A percentile compares a stretch with the other conserved stretches of the same genome.
phyloP scores from a whole-genome alignment of 1,284 basidiomycete species.

The Jaminaea rosea region DNA sequence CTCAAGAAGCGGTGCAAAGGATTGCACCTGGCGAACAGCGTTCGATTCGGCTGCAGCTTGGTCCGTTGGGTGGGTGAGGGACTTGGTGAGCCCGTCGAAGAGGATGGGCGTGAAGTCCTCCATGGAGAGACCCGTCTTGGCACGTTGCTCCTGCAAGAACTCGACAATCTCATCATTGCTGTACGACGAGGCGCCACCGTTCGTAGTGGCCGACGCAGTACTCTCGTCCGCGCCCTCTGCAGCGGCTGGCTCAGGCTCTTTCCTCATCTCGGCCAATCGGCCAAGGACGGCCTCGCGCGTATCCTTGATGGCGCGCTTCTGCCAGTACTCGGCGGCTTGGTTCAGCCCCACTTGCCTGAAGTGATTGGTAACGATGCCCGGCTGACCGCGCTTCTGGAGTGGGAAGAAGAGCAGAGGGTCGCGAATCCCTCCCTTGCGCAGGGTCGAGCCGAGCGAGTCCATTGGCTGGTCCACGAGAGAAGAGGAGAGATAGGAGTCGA shows the following conservation, averaged over 20 bases:
- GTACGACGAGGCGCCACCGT: too few relatives aligned
- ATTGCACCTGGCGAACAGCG: slow-evolving; percentile 71
- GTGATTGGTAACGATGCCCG: slow-evolving; percentile 65
- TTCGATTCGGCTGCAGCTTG: too few relatives aligned
- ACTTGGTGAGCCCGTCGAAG: slow-evolving; percentile 79
- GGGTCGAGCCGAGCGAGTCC: slow-evolving; percentile 49
- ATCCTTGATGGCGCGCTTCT: slow-evolving; percentile 12
- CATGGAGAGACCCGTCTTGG: slow-evolving; percentile 2
- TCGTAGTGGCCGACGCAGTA: too few relatives aligned
- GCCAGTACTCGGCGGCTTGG: slow-evolving; percentile 58
- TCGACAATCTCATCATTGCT: slow-evolving; percentile 15
- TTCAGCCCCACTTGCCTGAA: slow-evolving; percentile 70
- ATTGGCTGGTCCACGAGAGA: slow-evolving; percentile 72
- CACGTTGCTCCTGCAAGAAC: slow-evolving; percentile 14
- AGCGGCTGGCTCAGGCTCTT: slow-evolving; percentile 58
- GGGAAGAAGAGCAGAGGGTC: slow-evolving; percentile 83
- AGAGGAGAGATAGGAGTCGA: slow-evolving; percentile 70
- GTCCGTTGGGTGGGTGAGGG: slow-evolving; percentile 78
- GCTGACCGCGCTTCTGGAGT: slow-evolving; percentile 60
- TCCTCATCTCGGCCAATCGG: slow-evolving; percentile 29
- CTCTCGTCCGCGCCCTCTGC: slow-evolving; percentile 53
- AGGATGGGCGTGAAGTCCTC: slow-evolving; percentile 73
- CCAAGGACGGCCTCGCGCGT: slow-evolving; percentile 3
- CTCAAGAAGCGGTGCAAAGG: slow-evolving; percentile 72
- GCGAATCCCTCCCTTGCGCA: slow-evolving; percentile 74